Conservation (phyloP, 305 asterid genomes). For the Solanum hybrid region DNA sequence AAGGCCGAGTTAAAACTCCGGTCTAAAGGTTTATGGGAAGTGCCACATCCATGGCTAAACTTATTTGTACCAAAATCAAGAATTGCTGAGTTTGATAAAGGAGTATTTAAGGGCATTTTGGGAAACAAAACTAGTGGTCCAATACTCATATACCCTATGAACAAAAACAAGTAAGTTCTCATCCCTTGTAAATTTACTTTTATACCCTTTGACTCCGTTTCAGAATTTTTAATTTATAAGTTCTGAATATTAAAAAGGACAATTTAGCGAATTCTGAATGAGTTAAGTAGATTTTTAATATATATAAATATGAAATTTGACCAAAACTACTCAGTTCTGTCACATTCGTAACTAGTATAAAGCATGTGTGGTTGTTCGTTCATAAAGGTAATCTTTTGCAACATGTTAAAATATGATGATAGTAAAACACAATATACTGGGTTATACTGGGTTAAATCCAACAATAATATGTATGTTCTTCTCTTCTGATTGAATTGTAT, state of each 20-base stretch:
- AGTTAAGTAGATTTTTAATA: background rate
- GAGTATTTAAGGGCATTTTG: conserved; percentile 73
- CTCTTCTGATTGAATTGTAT: background rate
- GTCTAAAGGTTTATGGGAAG: conserved; percentile 75
- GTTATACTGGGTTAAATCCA: background rate
- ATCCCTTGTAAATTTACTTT: background rate
- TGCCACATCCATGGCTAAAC: conserved; percentile 90
- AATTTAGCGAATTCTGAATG: background rate
- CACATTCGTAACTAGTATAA: background rate
- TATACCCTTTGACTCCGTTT: background rate
- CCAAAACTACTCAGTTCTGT: background rate
- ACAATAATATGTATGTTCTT: background rate
- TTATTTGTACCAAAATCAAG: conserved; percentile 67
- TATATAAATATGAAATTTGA: background rate
- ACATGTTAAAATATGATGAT: background rate
- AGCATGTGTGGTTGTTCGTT: background rate
- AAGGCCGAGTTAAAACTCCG: conserved; percentile 66
- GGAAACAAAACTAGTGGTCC: conserved; percentile 70
- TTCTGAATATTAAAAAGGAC: background rate
- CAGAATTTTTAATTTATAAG: accelerated
- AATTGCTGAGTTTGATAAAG: conserved; percentile 57
- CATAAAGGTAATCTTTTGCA: background rate
- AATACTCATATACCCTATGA: conserved; percentile 75
- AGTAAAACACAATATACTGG: background rate
- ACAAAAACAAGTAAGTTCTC: conserved; percentile 55